A percentile compares a stretch with the other conserved stretches of the same genome.
These are phyloP conservation scores for Mycena albidolilacea DNA, from an alignment of 768 basidiomycete species.

Conservation along the genomic window DNA sequence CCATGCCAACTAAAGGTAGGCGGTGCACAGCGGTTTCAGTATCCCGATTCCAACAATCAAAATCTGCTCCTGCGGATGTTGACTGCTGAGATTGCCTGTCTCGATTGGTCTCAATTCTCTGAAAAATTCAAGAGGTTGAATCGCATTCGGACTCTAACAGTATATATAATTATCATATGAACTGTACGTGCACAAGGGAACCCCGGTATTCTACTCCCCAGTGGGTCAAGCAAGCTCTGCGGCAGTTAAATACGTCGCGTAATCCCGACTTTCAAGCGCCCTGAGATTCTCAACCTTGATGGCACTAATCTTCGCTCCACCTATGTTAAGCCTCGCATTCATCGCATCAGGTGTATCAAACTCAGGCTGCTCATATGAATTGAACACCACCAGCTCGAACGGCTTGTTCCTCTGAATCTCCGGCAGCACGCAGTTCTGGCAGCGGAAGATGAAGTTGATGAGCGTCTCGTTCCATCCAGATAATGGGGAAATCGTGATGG, in stretches of 20 bases:
- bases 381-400: not conserved
- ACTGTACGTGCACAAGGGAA: too few species aligned
- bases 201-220: too few species aligned
- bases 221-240: not conserved
- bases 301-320: constrained; percentile 2
- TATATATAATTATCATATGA: too few species aligned
- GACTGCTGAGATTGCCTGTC: too few species aligned
- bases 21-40: too few species aligned
- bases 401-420: not conserved
- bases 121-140: too few species aligned
- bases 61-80: too few species aligned
- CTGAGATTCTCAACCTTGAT: not conserved
- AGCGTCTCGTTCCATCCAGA: not conserved
- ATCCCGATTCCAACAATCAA: too few species aligned
- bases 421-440: not conserved
- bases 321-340: not conserved
- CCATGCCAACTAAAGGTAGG: too few species aligned
- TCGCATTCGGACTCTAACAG: too few species aligned
- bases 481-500: not conserved
- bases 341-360: not conserved
- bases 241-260: not conserved
- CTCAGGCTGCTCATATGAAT: not conserved
- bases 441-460: not conserved
- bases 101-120: too few species aligned
- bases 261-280: not conserved